Base-by-base conservation (phyloP, 2,329 filamentous ascomycete species). In the Cercospora brassicicola region DNA sequence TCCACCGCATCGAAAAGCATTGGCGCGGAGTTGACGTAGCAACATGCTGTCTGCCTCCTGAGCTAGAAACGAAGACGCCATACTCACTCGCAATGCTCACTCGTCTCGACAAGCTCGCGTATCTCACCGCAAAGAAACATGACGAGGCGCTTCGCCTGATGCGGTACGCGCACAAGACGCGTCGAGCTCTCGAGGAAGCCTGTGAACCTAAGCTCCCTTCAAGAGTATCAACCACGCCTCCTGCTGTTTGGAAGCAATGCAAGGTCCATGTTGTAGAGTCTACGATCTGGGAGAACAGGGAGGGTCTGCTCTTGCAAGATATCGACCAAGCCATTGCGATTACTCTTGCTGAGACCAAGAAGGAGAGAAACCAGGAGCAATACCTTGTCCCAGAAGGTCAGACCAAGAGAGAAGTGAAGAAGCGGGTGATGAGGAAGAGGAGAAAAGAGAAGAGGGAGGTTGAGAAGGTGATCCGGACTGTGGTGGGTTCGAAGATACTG, bases 81-180 rank as follows among this genome's bases (percentile, higher is more conserved):
- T 69, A 67, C 31, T 69, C 67, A 2, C 55, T 67, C 6, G 60
- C 65, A n/a, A 56, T 67, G 59, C 23, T 66, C n/a, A 15, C 28
- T 10, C 26, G 51, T 1, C 51, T 63, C 5, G 30, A 51, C 10
- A 20, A 33, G 10, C 48, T 67, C 1, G 30, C 65, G 1, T 9
- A 20, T 9, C n/a, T 51, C 1, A 62, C 60, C 15, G 26, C 13
- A n/a, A 30, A 51, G 23, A n/a, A 55, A 10, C 60, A 62, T 3
- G 60, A 15, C 0, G 33, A 39, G 3, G 57, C 30, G 1, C 15
- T 60, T 18, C 7, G 20, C 9, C 31, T 60, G 15, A 20, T 60
- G 30, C 57, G 57, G 7, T 15, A 60, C 15, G 31, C 8, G 3
- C 13, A 33, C 7, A 36, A 18, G 4, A 5, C 36, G 30, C 28